phyloP scores from a whole-genome alignment of 495 filamentous ascomycete genomes.

The Penicillium taxi region DNA sequence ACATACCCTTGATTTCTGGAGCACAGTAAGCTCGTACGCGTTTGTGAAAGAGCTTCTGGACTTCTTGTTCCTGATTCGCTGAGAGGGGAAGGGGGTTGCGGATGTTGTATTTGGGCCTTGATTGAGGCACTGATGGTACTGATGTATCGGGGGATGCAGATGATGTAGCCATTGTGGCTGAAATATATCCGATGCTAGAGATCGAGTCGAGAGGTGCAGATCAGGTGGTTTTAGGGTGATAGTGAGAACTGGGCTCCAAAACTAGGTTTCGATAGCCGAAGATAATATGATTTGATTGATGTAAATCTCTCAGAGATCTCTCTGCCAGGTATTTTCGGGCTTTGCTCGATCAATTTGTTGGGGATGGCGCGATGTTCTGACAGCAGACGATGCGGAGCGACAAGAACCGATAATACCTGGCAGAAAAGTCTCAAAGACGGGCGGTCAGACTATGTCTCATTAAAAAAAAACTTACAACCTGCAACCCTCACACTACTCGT shows the following conservation, averaged over 20 bases:
- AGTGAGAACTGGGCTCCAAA: no score
- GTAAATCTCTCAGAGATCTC: no score
- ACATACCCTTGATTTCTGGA: conserved; percentile 76
- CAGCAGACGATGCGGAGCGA: conserved; percentile 22
- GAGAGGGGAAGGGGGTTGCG: conserved; percentile 89
- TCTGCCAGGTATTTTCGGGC: no score
- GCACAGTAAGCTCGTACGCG: conserved; percentile 72
- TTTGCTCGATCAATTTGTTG: no score
- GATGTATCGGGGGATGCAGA: conserved; percentile 17
- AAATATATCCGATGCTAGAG: conserved; percentile 10
- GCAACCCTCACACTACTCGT: conserved; percentile 7
- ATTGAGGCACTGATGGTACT: conserved; percentile 7
- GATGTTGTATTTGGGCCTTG: conserved; percentile 41
- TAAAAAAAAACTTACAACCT: conserved; percentile 23
- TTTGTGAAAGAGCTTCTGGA: conserved; percentile 82
- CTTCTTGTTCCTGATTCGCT: conserved; percentile 81
- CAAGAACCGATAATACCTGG: conserved; percentile 24
- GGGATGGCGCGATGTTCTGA: no score
- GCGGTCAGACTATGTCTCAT: conserved; percentile 18
- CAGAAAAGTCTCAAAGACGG: no score
- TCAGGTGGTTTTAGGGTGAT: conserved; percentile 7
- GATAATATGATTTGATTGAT: no score
- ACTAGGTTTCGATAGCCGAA: no score
- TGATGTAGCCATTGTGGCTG: conserved; percentile 19
- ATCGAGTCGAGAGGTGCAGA: conserved; percentile 11